Evolutionary conservation across 768 basidiomycete genomes (phyloP).

Genomic region (Pleurotus sapidus): DNA sequence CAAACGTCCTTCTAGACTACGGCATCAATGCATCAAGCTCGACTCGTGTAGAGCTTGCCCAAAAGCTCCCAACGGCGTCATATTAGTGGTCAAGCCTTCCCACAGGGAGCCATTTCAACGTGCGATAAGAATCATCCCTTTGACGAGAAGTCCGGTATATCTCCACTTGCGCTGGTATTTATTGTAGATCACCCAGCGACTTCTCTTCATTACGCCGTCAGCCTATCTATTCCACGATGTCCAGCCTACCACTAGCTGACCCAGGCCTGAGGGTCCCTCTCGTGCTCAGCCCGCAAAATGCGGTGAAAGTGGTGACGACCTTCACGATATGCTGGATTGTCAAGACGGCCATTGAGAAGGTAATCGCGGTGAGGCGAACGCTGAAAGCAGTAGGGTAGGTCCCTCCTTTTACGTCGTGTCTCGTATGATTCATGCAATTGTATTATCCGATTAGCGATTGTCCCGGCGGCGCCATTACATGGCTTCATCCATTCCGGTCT

Average conservation of each 20-base stretch:
- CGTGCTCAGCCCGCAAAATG: background rate
- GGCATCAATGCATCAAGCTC: too few species aligned
- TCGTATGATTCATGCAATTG: background rate
- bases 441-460: background rate
- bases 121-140: too few species aligned
- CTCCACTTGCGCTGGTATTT: too few species aligned
- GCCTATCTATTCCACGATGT: background rate
- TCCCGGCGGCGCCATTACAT: background rate
- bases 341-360: background rate
- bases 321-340: background rate
- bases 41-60: too few species aligned
- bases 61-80: too few species aligned
- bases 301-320: background rate
- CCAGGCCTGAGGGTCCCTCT: background rate
- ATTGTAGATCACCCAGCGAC: too few species aligned
- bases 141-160: too few species aligned
- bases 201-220: too few species aligned
- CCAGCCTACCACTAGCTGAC: background rate
- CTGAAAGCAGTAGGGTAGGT: background rate
- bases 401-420: background rate
- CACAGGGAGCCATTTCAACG: too few species aligned
- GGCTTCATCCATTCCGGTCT: conserved; percentile 8
- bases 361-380: background rate
- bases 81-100: too few species aligned
- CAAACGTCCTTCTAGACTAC: too few species aligned